Evolutionary conservation across 2,329 filamentous ascomycete genomes (phyloP).

Genomic region (Ceratocystis harringtonii): DNA sequence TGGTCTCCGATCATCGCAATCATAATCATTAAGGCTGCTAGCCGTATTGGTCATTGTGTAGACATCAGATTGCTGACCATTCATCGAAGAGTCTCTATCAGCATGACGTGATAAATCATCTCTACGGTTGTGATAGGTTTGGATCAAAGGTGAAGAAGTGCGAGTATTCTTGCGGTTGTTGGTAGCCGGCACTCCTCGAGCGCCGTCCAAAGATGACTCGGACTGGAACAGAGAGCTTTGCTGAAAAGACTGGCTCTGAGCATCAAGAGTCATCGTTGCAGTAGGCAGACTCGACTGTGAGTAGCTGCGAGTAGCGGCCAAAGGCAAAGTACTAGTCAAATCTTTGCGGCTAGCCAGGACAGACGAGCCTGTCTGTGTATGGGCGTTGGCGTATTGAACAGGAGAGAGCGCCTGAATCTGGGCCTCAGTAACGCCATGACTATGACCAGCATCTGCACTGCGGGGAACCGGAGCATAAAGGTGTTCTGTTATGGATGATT

Average conservation of each 20-base stretch:
- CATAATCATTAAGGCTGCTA: constrained; percentile 13
- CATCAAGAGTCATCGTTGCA: neutral
- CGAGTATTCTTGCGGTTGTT: neutral
- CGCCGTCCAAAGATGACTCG: constrained; percentile 1
- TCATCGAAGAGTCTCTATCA: neutral
- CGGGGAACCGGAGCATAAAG: neutral
- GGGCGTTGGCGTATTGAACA: constrained; percentile 10
- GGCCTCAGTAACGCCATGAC: constrained; percentile 7
- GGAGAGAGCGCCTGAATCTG: constrained; percentile 6
- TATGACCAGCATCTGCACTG: neutral
- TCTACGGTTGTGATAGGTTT: constrained; percentile 1
- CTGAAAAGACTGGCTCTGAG: constrained; percentile 4
- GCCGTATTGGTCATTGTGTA: constrained; percentile 15
- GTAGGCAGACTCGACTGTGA: neutral
- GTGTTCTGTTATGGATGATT: constrained; percentile 2
- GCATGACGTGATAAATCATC: neutral
- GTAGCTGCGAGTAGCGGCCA: neutral
- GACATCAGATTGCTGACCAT: constrained; percentile 9
- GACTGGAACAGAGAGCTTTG: constrained; percentile 11
- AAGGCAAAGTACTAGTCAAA: neutral
- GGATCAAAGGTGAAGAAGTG: constrained; percentile 9
- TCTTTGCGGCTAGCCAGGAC: constrained; percentile 7
- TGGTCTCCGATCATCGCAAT: constrained; percentile 16
- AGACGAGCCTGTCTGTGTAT: constrained; percentile 14
- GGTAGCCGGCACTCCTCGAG: neutral